Conservation (phyloP, 78 protist species). For the Protostelium mycophagum region DNA sequence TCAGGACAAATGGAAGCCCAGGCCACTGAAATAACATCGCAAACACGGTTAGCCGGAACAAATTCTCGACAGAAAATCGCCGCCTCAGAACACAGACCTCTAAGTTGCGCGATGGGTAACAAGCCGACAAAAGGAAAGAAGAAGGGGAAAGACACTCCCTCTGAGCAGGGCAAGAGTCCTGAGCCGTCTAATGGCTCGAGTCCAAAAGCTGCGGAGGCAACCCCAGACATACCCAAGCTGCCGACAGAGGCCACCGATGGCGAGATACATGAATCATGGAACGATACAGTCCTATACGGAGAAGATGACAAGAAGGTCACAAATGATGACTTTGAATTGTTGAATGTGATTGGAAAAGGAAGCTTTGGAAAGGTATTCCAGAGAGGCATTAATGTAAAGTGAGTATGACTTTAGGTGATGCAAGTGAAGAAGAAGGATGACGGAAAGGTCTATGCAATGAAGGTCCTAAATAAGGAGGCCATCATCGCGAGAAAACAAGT, state of each 20-base stretch:
- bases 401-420: constrained; percentile 39
- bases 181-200: not conserved
- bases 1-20: too few relatives aligned
- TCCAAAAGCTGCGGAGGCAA: not conserved
- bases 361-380: constrained; percentile 33
- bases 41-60: constrained; percentile 2
- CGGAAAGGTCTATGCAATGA: constrained; percentile 82
- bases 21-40: too few relatives aligned
- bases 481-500: constrained; percentile 69
- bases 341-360: constrained; percentile 83
- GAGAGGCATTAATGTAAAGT: not conserved
- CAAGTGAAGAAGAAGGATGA: constrained; percentile 75
- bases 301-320: constrained; percentile 18
- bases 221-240: not conserved
- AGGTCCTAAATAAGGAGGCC: constrained; percentile 74
- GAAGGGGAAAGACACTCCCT: not conserved
- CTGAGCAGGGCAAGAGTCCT: not conserved
- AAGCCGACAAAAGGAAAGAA: not conserved
- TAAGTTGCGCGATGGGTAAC: not conserved
- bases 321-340: constrained; percentile 79
- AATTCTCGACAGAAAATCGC: not conserved
- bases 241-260: not conserved
- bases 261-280: not conserved
- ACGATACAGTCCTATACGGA: not conserved
- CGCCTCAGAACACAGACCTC: not conserved